Percentiles rank a stretch among this genome's conserved stretches.
phyloP scores from a whole-genome alignment of 257 asterid species.

The Salvia splendens region DNA sequence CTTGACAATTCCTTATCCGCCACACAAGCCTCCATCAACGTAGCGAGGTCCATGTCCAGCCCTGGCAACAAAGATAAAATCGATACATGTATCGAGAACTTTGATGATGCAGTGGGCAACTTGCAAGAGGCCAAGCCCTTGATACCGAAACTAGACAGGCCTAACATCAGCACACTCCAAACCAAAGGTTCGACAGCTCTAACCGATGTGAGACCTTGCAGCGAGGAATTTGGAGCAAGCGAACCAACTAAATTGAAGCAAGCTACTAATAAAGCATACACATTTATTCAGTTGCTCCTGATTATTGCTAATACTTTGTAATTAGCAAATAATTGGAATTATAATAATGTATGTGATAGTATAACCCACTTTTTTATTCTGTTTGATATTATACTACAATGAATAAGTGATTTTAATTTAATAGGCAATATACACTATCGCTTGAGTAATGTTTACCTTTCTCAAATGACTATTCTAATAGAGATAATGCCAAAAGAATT shows the following conservation, averaged over 20 bases:
- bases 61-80: too few species aligned
- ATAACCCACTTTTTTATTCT: too few species aligned
- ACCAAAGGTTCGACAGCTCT: constrained; percentile 39
- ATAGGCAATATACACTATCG: too few species aligned
- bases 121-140: constrained; percentile 15
- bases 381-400: too few species aligned
- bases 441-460: too few species aligned
- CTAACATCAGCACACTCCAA: not conserved
- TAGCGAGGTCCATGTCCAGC: too few species aligned
- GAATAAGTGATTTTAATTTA: too few species aligned
- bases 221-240: constrained; percentile 5
- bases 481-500: too few species aligned
- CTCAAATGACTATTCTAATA: too few species aligned
- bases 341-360: too few species aligned
- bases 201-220: constrained; percentile 33
- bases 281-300: not conserved
- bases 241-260: constrained; percentile 34
- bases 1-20: too few species aligned
- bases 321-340: not conserved
- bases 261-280: constrained; percentile 11
- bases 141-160: not conserved
- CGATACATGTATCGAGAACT: constrained; percentile 44
- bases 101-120: not conserved
- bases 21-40: too few species aligned
- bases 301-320: not conserved